Percentiles rank a stretch among this genome's conserved stretches.
Evolutionary conservation across 768 basidiomycete genomes (phyloP).

Genomic region (Hygrophoropsis aurantiaca): DNA sequence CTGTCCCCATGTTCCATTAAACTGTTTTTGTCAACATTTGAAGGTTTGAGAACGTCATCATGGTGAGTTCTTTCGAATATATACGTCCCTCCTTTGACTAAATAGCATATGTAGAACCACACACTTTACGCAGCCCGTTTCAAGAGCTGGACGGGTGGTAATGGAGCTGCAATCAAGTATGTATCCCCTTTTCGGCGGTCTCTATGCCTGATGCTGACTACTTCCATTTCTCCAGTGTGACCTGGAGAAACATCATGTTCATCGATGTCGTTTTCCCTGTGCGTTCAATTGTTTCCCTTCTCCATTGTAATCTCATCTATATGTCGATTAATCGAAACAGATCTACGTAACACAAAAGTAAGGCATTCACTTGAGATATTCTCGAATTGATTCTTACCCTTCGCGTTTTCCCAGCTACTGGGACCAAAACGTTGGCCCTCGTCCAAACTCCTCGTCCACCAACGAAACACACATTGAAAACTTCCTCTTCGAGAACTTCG

Average conservation of each 20-base stretch:
- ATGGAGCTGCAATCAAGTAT: slow-evolving; percentile 56
- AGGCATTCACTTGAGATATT: slow-evolving; percentile 8
- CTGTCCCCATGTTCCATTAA: no score
- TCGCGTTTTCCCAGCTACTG: slow-evolving; percentile 46
- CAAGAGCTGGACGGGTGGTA: slow-evolving; percentile 68
- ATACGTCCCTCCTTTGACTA: slow-evolving; percentile 1
- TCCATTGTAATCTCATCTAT: neutral
- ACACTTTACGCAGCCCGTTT: slow-evolving; percentile 60
- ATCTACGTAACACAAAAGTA: slow-evolving; percentile 67
- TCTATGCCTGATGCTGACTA: neutral
- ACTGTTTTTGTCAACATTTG: no score
- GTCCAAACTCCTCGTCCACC: slow-evolving; percentile 40
- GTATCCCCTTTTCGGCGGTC: slow-evolving; percentile 6
- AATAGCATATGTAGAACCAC: slow-evolving; percentile 36
- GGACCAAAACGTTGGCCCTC: slow-evolving; percentile 55
- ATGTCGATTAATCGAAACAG: slow-evolving; percentile 34
- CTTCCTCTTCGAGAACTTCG: slow-evolving; percentile 55
- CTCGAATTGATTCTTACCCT: neutral
- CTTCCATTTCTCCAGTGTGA: slow-evolving; percentile 37
- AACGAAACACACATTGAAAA: slow-evolving; percentile 59
- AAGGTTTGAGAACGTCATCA: slow-evolving; percentile 46
- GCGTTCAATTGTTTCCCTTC: neutral
- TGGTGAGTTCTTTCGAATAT: slow-evolving; percentile 29
- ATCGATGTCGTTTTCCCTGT: slow-evolving; percentile 56
- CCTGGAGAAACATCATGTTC: slow-evolving; percentile 58